Conservation (phyloP, 1,284 basidiomycete genomes). For the Microstroma glucosiphilum region DNA sequence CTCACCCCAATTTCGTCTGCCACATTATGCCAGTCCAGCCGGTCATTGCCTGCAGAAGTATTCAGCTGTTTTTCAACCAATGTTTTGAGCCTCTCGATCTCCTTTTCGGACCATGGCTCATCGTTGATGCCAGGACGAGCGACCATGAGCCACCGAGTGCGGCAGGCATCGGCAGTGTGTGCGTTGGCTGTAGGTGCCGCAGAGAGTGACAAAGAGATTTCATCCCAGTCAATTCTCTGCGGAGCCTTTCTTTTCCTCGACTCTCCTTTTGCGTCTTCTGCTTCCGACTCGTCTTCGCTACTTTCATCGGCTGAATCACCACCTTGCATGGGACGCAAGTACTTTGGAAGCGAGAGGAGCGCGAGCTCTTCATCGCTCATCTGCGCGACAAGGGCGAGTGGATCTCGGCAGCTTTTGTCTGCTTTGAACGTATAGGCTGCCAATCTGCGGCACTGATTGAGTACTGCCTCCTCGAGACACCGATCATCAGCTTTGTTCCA, state of each 20-base stretch:
- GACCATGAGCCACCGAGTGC: constrained; percentile 3
- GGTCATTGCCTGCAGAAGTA: background rate
- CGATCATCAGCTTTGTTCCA: background rate
- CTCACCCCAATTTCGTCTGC: too few relatives aligned
- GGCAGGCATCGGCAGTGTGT: background rate
- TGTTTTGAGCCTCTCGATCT: background rate
- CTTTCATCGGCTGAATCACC: background rate
- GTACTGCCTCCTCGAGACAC: background rate
- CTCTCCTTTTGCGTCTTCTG: too few relatives aligned
- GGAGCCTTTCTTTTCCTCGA: background rate
- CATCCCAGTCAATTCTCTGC: background rate
- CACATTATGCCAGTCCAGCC: background rate
- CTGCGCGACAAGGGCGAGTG: background rate
- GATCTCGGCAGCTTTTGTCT: background rate
- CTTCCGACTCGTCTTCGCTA: too few relatives aligned
- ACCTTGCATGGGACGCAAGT: background rate
- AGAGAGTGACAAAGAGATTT: background rate
- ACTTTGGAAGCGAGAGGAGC: background rate
- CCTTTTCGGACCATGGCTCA: background rate
- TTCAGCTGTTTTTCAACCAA: background rate
- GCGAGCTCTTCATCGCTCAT: background rate
- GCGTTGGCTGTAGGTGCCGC: background rate
- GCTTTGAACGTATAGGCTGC: background rate
- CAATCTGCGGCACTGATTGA: background rate
- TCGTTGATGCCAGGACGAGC: background rate